Base-by-base conservation (phyloP, 257 asterid genomes). In the Handroanthus guayacan region DNA sequence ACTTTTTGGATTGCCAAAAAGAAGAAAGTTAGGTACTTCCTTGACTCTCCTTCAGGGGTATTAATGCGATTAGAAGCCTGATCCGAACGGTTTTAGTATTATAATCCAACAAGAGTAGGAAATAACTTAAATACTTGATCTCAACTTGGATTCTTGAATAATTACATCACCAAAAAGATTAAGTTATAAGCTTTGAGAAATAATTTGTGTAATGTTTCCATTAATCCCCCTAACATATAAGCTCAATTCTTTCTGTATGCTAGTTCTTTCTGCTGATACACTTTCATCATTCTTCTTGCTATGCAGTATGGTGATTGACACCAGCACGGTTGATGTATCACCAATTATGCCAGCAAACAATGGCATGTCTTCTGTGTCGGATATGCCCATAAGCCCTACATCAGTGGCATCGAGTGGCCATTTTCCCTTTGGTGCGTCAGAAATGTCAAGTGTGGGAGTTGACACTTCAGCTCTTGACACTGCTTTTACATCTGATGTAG, bases 371-470 rank as follows among this genome's bases (percentile, higher is more conserved):
- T 82, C 90, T 62, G 79, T 89, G 81, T 83, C 91, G 10, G 92
- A 87, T 72, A 84, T 87, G 86, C 89, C 95, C 5, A 84, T 88
- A 41, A 91, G 93, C 86, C 93, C 93, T 52, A 80, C 95, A 47
- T 87, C 93, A 63, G 90, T 85, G 20, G 90, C 95, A 75, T 91
- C 97, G 68, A 85, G 91, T 38, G 91, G 92, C 65, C 97, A 85
- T 82, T 88, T 91, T 75, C 91, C 96, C 39, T 91, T 91, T 75
- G 83, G 84, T 39, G 77, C 93, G 55, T 86, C 95, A 31, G 95
- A 88, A 13, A 89, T 88, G 41, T 86, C 95, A 1, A 92, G 87
- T 67, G 89, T 91, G 74, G 97, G 87, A 74, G 91, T 85, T 3
- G 97, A 91, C 45, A 54, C 92, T 38, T 87, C 93, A 9, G 89